phyloP scores from a whole-genome alignment of 805 yeast species.

The Starmerella floris region DNA sequence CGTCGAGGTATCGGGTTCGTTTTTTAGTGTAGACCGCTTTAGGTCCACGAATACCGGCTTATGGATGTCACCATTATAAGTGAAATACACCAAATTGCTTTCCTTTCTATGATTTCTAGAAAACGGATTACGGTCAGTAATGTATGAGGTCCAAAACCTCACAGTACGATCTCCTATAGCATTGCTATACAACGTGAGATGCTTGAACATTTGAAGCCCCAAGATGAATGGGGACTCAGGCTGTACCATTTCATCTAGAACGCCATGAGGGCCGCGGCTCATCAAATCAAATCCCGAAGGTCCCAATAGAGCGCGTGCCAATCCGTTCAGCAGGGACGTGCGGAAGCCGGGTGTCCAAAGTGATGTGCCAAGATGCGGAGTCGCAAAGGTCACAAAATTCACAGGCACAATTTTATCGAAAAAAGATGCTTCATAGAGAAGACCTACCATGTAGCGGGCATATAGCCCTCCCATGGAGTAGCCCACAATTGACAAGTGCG shows the following conservation, averaged over 20 bases:
- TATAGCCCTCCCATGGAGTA: conserved; percentile 80
- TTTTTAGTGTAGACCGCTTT: not conserved
- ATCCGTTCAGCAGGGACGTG: conserved; percentile 36
- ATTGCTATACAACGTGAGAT: conserved; percentile 54
- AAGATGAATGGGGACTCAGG: conserved; percentile 35
- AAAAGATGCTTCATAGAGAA: conserved; percentile 37
- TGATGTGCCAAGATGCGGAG: conserved; percentile 47
- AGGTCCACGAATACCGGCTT: conserved; percentile 7
- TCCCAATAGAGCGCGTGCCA: conserved; percentile 47
- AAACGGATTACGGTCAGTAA: conserved; percentile 64
- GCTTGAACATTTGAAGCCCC: conserved; percentile 46
- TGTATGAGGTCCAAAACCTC: conserved; percentile 69
- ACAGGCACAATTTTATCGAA: conserved; percentile 50
- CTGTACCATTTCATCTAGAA: conserved; percentile 41
- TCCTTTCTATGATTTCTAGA: not conserved
- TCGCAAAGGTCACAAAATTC: conserved; percentile 51
- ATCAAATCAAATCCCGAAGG: conserved; percentile 66
- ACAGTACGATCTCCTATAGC: conserved; percentile 74
- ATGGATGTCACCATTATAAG: conserved; percentile 1
- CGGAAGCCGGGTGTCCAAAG: conserved; percentile 2
- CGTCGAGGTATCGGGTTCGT: not conserved
- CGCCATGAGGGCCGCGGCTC: conserved; percentile 27
- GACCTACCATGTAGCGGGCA: conserved; percentile 63
- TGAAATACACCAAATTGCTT: conserved; percentile 3
- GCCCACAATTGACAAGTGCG: conserved; percentile 64